Evolutionary conservation across 345 rosid genomes (phyloP).

Genomic region (Citrus glauca): DNA sequence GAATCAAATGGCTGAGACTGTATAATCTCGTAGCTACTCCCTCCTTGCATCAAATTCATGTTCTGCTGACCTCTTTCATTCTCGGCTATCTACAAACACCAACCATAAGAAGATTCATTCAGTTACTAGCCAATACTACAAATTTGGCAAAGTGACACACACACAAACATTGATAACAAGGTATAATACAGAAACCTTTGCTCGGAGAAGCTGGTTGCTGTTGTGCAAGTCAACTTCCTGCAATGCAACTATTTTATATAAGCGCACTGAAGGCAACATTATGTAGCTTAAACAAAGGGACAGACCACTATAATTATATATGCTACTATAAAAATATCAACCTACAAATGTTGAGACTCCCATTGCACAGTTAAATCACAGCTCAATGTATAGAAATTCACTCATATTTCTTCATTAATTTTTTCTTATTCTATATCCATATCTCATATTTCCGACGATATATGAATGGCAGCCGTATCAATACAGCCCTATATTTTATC

Average conservation of each 20-base stretch:
- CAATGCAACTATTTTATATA: background rate
- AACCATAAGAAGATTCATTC: background rate
- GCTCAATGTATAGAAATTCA: background rate
- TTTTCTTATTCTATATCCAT: background rate
- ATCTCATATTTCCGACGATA: too few species aligned
- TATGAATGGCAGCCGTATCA: background rate
- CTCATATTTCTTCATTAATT: background rate
- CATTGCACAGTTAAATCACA: background rate
- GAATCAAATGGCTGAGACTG: conserved; percentile 66
- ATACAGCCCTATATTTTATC: background rate
- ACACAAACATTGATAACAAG: background rate
- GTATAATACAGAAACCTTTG: conserved; percentile 50
- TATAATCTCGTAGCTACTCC: conserved; percentile 52
- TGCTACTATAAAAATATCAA: background rate
- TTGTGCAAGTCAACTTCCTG: conserved; percentile 96
- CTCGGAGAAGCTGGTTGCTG: conserved; percentile 88
- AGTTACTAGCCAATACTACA: background rate
- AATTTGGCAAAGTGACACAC: background rate
- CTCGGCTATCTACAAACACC: conserved; percentile 62
- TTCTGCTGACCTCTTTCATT: conserved; percentile 69
- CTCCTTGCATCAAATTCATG: conserved; percentile 89
- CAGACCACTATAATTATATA: too few species aligned
- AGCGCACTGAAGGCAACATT: background rate
- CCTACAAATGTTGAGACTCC: background rate
- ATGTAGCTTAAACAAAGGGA: background rate